Evolutionary conservation across 495 filamentous ascomycete genomes (phyloP).

Genomic region (Tuber microsphaerosporum): DNA sequence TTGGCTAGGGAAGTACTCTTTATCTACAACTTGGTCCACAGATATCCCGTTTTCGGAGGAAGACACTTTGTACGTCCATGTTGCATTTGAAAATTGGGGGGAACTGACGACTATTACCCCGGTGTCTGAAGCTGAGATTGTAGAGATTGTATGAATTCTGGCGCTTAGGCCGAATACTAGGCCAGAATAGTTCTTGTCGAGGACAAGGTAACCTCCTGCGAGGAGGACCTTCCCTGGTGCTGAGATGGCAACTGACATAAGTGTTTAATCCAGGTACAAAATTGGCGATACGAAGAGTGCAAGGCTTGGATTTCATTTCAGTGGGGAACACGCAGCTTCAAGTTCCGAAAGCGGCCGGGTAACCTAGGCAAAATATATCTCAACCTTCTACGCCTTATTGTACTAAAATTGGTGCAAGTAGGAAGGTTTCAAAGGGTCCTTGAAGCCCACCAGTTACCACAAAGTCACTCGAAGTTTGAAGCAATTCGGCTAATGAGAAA

Average conservation of each 20-base stretch:
- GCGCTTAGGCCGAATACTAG: conserved; percentile 92
- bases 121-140: conserved; percentile 47
- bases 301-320: background rate
- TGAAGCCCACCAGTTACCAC: background rate
- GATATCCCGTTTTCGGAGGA: conserved; percentile 61
- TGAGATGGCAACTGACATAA: conserved; percentile 57
- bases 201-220: conserved; percentile 87
- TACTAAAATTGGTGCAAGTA: background rate
- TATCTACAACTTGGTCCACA: conserved; percentile 58
- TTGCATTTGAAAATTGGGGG: conserved; percentile 78
- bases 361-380: background rate
- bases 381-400: background rate
- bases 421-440: background rate
- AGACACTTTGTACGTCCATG: conserved; percentile 78
- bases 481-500: background rate
- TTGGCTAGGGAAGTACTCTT: conserved; percentile 52
- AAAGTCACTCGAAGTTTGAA: background rate
- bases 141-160: conserved; percentile 76
- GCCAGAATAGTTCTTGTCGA: conserved; percentile 79
- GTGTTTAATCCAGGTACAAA: background rate
- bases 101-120: conserved; percentile 62
- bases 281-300: background rate
- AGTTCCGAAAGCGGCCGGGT: background rate
- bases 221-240: conserved; percentile 94
- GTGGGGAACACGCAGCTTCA: background rate